These are phyloP conservation scores for Pyrenochaeta sp. DNA, from an alignment of 2,329 filamentous ascomycete genomes.

Conservation along the genomic window DNA sequence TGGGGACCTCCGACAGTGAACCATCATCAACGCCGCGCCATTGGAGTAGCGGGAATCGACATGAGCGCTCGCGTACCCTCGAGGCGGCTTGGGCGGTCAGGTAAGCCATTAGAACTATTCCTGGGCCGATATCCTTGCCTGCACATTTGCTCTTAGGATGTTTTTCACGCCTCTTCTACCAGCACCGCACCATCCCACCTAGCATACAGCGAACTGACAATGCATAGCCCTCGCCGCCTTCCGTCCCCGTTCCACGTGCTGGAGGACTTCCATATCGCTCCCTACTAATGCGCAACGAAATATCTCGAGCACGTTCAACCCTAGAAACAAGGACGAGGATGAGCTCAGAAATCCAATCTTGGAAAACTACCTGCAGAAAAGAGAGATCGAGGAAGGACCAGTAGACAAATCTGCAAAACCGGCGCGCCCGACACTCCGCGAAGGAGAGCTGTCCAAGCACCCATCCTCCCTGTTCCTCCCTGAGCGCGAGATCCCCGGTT, in stretches of 20 bases:
- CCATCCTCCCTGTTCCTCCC: constrained; percentile 35
- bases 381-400: constrained; percentile 14
- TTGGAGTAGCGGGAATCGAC: constrained; percentile 37
- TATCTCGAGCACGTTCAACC: constrained; percentile 19
- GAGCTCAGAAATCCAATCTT: constrained; percentile 65
- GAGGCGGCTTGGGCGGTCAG: constrained; percentile 67
- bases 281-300: constrained; percentile 27
- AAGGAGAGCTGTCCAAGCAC: constrained; percentile 26
- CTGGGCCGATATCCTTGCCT: neutral
- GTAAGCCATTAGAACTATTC: constrained; percentile 55
- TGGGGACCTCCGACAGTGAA: constrained; percentile 12
- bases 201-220: neutral
- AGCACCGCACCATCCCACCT: neutral
- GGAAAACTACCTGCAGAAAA: constrained; percentile 60
- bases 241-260: constrained; percentile 28
- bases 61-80: constrained; percentile 74
- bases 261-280: constrained; percentile 16
- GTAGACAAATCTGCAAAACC: constrained; percentile 3
- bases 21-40: constrained; percentile 31
- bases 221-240: constrained; percentile 32
- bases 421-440: constrained; percentile 15
- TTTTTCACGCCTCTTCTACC: neutral
- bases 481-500: constrained; percentile 37
- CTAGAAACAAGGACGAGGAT: constrained; percentile 15
- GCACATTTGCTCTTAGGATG: neutral